A percentile compares a stretch with the other conserved stretches of the same genome.
These are phyloP conservation scores for Inga leiocalycina DNA, from an alignment of 306 rosid species.

Conservation along the genomic window DNA sequence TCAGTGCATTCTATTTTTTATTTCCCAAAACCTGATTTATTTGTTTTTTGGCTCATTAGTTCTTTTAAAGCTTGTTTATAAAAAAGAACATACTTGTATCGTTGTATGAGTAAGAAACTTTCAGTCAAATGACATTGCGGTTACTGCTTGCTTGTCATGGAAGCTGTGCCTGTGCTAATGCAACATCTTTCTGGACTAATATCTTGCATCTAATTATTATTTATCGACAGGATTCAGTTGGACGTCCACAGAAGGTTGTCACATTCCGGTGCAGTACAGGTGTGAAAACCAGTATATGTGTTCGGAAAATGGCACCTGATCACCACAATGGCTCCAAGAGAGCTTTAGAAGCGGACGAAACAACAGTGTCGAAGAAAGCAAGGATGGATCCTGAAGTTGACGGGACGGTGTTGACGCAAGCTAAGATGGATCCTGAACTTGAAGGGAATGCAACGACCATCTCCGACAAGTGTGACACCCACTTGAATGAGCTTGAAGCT, in stretches of 20 bases:
- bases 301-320: slow-evolving; percentile 51
- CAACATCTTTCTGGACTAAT: slow-evolving; percentile 5
- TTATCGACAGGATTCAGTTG: slow-evolving; percentile 58
- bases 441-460: slow-evolving; percentile 34
- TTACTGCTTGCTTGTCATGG: slow-evolving; percentile 10
- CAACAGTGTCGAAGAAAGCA: slow-evolving; percentile 47
- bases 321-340: slow-evolving; percentile 48
- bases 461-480: slow-evolving; percentile 29
- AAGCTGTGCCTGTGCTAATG: neutral
- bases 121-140: slow-evolving; percentile 2
- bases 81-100: slow-evolving; percentile 14
- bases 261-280: slow-evolving; percentile 44
- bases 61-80: neutral
- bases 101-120: slow-evolving; percentile 2
- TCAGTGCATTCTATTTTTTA: neutral
- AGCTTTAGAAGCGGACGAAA: slow-evolving; percentile 49
- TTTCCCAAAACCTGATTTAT: neutral
- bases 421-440: slow-evolving; percentile 45
- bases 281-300: slow-evolving; percentile 33
- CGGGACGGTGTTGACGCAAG: slow-evolving; percentile 38
- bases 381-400: slow-evolving; percentile 46
- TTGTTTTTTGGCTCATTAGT: neutral
- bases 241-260: slow-evolving; percentile 64
- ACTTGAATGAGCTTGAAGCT: slow-evolving; percentile 44
- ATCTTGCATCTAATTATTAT: slow-evolving; percentile 11